These are phyloP conservation scores for Pistacia vera DNA, from an alignment of 345 rosid genomes.

Conservation along the genomic window DNA sequence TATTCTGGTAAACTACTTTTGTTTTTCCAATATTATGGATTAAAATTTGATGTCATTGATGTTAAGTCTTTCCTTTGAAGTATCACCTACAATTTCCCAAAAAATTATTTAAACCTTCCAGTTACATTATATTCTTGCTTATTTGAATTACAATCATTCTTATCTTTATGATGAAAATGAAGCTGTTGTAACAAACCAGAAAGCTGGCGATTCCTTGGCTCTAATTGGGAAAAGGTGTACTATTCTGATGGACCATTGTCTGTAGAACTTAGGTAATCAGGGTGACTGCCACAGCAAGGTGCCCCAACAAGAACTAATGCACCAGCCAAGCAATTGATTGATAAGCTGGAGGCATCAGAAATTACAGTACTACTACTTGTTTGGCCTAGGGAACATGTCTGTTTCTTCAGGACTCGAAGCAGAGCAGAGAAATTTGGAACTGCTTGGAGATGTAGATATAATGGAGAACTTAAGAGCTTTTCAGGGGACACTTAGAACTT, in stretches of 20 bases:
- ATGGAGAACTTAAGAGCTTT: not conserved
- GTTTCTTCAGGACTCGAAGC: not conserved
- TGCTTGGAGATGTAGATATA: not conserved
- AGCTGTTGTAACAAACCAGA: not conserved
- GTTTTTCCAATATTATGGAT: no score
- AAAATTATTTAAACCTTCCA: not conserved
- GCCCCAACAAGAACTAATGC: not conserved
- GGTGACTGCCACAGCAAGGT: not conserved
- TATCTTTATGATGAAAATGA: not conserved
- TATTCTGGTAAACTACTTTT: no score
- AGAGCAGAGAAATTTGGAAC: not conserved
- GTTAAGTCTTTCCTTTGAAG: no score
- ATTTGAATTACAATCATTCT: not conserved
- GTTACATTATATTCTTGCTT: not conserved
- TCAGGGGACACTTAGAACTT: not conserved
- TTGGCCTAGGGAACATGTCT: not conserved
- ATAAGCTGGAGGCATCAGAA: not conserved
- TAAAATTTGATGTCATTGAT: no score
- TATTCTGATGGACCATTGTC: not conserved
- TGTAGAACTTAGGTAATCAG: no score
- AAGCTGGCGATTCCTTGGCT: not conserved
- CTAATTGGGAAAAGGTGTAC: not conserved
- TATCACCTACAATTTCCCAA: not conserved
- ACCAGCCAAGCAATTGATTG: no score
- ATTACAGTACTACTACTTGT: not conserved